phyloP scores from a whole-genome alignment of 345 rosid genomes.

The Citrus australasica region DNA sequence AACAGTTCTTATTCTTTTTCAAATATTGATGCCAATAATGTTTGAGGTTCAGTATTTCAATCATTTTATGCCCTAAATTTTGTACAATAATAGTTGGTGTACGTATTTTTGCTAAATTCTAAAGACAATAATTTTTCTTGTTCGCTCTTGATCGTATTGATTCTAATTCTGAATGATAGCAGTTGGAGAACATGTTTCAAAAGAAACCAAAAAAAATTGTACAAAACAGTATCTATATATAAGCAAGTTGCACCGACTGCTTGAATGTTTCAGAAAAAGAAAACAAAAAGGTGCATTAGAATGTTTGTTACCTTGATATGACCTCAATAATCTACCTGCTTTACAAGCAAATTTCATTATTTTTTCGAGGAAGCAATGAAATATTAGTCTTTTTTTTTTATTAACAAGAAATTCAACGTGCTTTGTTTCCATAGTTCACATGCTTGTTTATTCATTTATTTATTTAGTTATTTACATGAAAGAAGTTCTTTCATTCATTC shows the following conservation, averaged over 20 bases:
- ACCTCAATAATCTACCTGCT: not conserved
- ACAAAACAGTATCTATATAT: not conserved
- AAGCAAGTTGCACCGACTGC: not conserved
- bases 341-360: not conserved
- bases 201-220: not conserved
- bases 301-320: conserved; percentile 6
- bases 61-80: not conserved
- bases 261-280: not conserved
- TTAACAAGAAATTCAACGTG: not conserved
- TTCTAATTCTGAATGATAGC: not conserved
- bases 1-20: too few relatives aligned
- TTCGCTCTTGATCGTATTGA: not conserved
- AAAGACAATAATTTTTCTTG: not conserved
- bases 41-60: not conserved
- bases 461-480: too few relatives aligned
- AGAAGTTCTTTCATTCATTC: too few relatives aligned
- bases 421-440: not conserved
- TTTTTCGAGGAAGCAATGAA: not conserved
- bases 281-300: not conserved
- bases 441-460: not conserved
- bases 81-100: not conserved
- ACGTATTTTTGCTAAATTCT: not conserved
- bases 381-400: not conserved
- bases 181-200: not conserved
- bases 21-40: not conserved